Conservation (phyloP, 2,329 filamentous ascomycete genomes). For the Alternaria triticina region DNA sequence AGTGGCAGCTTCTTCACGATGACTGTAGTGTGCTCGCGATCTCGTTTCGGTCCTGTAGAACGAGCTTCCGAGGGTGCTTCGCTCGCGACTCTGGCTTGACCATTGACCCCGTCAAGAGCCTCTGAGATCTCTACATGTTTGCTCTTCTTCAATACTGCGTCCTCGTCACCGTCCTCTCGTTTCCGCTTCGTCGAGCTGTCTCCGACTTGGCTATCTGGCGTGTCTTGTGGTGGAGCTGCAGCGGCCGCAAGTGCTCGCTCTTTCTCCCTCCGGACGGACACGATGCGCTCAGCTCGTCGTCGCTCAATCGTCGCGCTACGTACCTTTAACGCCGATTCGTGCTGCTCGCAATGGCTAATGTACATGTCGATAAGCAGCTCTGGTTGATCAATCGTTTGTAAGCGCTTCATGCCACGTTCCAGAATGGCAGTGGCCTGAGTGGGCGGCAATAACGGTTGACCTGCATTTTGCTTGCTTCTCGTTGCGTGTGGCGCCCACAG, state of each 20-base stretch:
- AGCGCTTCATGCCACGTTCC: constrained; percentile 68
- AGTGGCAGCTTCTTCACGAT: constrained; percentile 78
- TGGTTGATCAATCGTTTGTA: constrained; percentile 73
- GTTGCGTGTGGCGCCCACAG: constrained; percentile 66
- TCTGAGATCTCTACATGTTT: constrained; percentile 53
- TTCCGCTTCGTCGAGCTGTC: constrained; percentile 74
- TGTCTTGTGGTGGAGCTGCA: constrained; percentile 20
- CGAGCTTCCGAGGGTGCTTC: constrained; percentile 46
- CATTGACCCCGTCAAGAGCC: constrained; percentile 21
- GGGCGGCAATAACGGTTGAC: constrained; percentile 63
- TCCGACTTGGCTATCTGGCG: constrained; percentile 19
- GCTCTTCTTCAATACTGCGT: constrained; percentile 70
- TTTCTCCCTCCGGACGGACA: constrained; percentile 66
- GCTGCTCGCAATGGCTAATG: constrained; percentile 83
- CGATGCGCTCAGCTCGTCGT: constrained; percentile 61
- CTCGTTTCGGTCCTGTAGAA: constrained; percentile 66
- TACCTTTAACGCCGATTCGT: constrained; percentile 79
- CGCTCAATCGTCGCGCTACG: constrained; percentile 76
- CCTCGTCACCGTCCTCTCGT: constrained; percentile 62
- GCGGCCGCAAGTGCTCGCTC: constrained; percentile 67
- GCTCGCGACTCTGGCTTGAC: constrained; percentile 25
- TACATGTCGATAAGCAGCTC: constrained; percentile 78
- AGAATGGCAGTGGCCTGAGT: constrained; percentile 77
- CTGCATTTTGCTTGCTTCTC: constrained; percentile 57
- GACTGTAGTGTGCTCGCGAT: constrained; percentile 88